Conservation (phyloP, 2,329 filamentous ascomycete genomes). For the Akanthomyces muscarius region DNA sequence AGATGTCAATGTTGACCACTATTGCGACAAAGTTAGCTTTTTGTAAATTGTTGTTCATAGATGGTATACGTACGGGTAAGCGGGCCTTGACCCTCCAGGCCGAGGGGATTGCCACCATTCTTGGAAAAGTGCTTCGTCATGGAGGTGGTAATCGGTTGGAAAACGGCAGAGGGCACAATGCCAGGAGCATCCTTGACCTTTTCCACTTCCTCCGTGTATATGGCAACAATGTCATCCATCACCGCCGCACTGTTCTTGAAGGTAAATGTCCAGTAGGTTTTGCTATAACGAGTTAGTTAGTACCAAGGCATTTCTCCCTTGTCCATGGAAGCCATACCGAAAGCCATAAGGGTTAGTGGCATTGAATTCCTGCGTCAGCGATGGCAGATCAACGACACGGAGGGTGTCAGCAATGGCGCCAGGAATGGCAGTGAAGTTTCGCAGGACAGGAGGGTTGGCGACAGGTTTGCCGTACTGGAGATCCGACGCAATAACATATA, state of each 20-base stretch:
- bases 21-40: not conserved
- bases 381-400: constrained; percentile 20
- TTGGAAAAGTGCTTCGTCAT: constrained; percentile 33
- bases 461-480: constrained; percentile 22
- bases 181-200: constrained; percentile 23
- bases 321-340: constrained; percentile 18
- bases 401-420: constrained; percentile 22
- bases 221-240: constrained; percentile 24
- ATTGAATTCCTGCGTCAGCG: constrained; percentile 23
- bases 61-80: constrained; percentile 20
- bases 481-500: constrained; percentile 22
- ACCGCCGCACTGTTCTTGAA: constrained; percentile 20
- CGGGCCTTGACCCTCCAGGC: constrained; percentile 27
- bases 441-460: constrained; percentile 20
- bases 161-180: constrained; percentile 27
- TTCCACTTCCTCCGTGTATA: constrained; percentile 24
- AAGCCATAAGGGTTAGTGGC: constrained; percentile 24
- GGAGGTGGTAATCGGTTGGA: constrained; percentile 40
- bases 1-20: constrained; percentile 25
- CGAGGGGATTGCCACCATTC: constrained; percentile 31
- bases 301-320: not conserved
- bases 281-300: constrained; percentile 12
- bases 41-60: not conserved
- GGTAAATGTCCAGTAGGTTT: constrained; percentile 25
- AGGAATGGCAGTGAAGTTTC: constrained; percentile 22